Evolutionary conservation across 2,329 filamentous ascomycete genomes (phyloP).

Genomic region (Raffaelea ambrosiae): DNA sequence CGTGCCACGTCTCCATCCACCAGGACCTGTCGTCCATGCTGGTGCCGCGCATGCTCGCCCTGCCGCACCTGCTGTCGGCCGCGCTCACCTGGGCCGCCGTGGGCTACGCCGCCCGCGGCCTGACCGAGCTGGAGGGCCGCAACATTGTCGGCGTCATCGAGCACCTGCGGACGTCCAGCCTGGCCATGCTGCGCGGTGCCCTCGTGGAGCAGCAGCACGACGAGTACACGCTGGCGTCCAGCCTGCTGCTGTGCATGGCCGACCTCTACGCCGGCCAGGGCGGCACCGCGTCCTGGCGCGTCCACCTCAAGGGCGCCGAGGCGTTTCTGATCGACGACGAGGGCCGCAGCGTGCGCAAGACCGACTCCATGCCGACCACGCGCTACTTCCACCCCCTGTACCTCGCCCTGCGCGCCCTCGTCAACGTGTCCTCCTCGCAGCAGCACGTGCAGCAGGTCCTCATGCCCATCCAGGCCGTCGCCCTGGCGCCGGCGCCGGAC

Average conservation of each 20-base stretch:
- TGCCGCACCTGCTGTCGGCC: conserved; percentile 46
- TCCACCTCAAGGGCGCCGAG: conserved; percentile 9
- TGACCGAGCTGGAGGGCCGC: conserved; percentile 4
- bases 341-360: conserved; percentile 1
- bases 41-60: conserved; percentile 62
- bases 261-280: conserved; percentile 6
- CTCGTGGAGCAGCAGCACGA: conserved; percentile 1
- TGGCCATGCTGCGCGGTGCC: conserved; percentile 6
- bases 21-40: conserved; percentile 5
- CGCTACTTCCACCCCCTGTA: conserved; percentile 8
- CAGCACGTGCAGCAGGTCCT: not conserved
- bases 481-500: not conserved
- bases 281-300: conserved; percentile 4
- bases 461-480: not conserved
- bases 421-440: not conserved
- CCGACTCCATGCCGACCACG: conserved; percentile 3
- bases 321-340: conserved; percentile 7
- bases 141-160: conserved; percentile 5
- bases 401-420: conserved; percentile 5
- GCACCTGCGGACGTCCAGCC: conserved; percentile 7
- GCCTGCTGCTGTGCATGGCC: conserved; percentile 9
- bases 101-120: conserved; percentile 6
- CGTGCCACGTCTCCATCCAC: conserved; percentile 8
- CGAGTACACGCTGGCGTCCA: conserved; percentile 5
- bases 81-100: conserved; percentile 5